Evolutionary conservation across 108 stramenopile genomes (phyloP), one percentile per base, ranked within the genome.

Genomic region (Nannochloropsis granulata): DNA sequence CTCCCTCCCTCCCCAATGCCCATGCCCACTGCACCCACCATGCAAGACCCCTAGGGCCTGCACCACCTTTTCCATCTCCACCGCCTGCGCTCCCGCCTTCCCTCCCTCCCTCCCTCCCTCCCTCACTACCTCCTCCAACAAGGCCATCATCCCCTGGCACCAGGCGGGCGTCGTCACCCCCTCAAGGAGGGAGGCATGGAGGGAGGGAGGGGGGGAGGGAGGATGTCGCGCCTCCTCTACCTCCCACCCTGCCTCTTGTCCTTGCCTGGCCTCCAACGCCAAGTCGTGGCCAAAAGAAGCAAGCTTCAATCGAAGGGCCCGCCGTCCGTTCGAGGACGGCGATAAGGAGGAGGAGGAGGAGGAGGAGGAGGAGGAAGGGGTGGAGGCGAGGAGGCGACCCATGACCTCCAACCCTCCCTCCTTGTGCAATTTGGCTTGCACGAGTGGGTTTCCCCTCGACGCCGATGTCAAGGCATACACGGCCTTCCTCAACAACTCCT

Each of bases 391-490:
- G 44, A 86, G 79, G 26, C 34, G 26, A 25, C 81, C 45, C 21
- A 86, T 82, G 16, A 80, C 86, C 16, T 71, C 44, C 83, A 80
- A 82, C 23, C 86, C 86, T 24, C 78, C 24, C 44, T 79, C 34
- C 79, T 78, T 34, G 42, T 71, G 45, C 21, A 86, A 86, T 44
- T 80, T 45, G 44, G 83, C 78, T 79, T 86, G 86, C 16, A 86
- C 86, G 25, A 44, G 25, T 25, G 81, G 42, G 45, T 56, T 86
- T 45, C 78, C 78, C 19, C 80, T 45, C 26, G 79, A 34, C 43
- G 78, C 71, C 23, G 86, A 81, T 23, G 86, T 78, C 34, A 86
- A 43, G 13, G 86, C 86, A 45, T 83, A 86, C 0, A 83, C 82
- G 13, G 82, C 19, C 43, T 86, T 86, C 42, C 78, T 78, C 26